Percentiles rank a stretch among this genome's conserved stretches.
Evolutionary conservation across 257 asterid species (phyloP).

Genomic region (Solanum sitiens): DNA sequence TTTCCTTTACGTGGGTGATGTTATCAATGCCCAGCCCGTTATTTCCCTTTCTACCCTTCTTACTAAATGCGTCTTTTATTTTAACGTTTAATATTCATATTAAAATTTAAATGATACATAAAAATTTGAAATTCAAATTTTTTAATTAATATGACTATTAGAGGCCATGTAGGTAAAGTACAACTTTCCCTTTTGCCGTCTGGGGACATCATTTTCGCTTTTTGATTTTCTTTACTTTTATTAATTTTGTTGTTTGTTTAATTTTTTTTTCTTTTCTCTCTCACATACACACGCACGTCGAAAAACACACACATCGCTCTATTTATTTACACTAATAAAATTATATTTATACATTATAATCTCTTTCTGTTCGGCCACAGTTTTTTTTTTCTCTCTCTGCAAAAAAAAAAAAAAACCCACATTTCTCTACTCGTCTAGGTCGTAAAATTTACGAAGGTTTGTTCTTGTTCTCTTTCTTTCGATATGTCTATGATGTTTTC

Average conservation of each 20-base stretch:
- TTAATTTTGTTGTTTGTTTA: neutral
- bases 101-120: too few relatives aligned
- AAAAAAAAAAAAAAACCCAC: neutral
- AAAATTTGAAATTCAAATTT: too few relatives aligned
- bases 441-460: slow-evolving; percentile 12
- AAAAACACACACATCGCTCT: neutral
- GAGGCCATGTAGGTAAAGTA: neutral
- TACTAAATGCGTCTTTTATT: too few relatives aligned
- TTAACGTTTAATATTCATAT: neutral
- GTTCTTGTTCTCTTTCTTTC: neutral
- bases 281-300: neutral
- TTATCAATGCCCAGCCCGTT: neutral
- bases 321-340: slow-evolving; percentile 1
- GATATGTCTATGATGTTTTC: neutral
- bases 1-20: neutral
- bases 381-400: slow-evolving; percentile 10
- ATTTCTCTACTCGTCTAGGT: slow-evolving; percentile 1
- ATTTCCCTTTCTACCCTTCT: neutral
- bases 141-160: too few relatives aligned
- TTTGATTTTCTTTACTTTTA: neutral
- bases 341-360: neutral
- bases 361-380: slow-evolving; percentile 4
- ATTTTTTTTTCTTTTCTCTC: neutral
- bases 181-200: slow-evolving; percentile 9
- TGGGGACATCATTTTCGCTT: neutral